Evolutionary conservation across 352 stramenopile species (phyloP).

Genomic region (Pythium scleroteichum): DNA sequence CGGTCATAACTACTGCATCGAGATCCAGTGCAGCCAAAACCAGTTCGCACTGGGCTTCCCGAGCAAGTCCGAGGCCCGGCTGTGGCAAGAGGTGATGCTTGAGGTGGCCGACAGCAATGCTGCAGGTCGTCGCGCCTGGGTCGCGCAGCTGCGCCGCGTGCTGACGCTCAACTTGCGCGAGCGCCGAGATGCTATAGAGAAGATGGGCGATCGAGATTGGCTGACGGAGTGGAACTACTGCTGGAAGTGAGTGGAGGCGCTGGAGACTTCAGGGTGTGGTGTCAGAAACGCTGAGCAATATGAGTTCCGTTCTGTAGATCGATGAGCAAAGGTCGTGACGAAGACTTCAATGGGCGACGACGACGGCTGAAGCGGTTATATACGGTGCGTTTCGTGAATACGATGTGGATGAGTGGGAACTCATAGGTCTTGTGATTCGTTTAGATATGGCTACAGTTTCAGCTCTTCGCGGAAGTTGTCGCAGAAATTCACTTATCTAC

Average conservation of each 20-base stretch:
- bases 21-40: constrained; percentile 43
- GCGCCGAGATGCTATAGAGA: constrained; percentile 47
- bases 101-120: constrained; percentile 78
- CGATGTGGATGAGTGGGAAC: constrained; percentile 28
- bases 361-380: constrained; percentile 59
- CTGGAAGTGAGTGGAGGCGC: constrained; percentile 21
- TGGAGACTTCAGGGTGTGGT: not conserved
- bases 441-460: constrained; percentile 83
- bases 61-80: constrained; percentile 38
- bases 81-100: constrained; percentile 68
- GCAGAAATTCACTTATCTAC: constrained; percentile 67
- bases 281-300: not conserved
- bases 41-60: constrained; percentile 56
- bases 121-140: constrained; percentile 64
- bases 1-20: constrained; percentile 64
- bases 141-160: constrained; percentile 53
- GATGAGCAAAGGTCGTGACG: constrained; percentile 28
- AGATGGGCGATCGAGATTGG: constrained; percentile 77
- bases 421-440: not conserved
- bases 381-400: constrained; percentile 32
- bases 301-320: constrained; percentile 25
- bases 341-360: constrained; percentile 38
- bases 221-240: constrained; percentile 82
- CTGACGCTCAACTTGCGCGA: constrained; percentile 52
- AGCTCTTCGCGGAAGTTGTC: constrained; percentile 65